A percentile compares a stretch with the other conserved stretches of the same genome.
phyloP scores from a whole-genome alignment of 2,329 filamentous ascomycete species.

The Aspergillus costaricaensis region DNA sequence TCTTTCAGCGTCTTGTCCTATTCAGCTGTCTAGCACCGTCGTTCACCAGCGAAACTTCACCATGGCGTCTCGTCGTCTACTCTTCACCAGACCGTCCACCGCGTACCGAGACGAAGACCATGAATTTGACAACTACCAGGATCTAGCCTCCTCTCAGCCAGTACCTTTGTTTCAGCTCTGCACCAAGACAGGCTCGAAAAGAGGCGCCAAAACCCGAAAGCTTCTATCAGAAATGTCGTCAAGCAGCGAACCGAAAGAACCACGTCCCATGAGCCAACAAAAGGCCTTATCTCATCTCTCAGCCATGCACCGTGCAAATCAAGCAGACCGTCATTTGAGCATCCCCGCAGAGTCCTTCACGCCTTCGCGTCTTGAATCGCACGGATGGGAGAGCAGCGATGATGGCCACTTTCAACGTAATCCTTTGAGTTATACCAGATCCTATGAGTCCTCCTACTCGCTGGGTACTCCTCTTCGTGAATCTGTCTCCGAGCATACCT shows the following conservation, averaged over 20 bases:
- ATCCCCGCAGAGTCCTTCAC: neutral
- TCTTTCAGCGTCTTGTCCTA: neutral
- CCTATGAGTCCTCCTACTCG: conserved; percentile 4
- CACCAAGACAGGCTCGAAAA: conserved; percentile 21
- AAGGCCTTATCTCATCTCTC: neutral
- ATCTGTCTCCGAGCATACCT: neutral
- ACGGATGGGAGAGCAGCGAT: conserved; percentile 12
- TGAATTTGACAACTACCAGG: conserved; percentile 24
- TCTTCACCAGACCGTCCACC: neutral
- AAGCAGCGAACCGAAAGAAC: neutral
- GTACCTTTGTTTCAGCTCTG: conserved; percentile 26
- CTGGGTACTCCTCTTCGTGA: neutral
- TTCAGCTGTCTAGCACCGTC: neutral
- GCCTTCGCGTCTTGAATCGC: conserved; percentile 3
- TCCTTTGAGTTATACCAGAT: conserved; percentile 19
- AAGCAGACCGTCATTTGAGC: conserved; percentile 4
- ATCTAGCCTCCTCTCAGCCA: conserved; percentile 27
- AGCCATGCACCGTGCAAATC: conserved; percentile 4
- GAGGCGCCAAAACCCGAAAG: conserved; percentile 23
- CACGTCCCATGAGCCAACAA: neutral
- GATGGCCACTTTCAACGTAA: conserved; percentile 15
- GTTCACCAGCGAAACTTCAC: neutral
- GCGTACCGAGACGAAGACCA: conserved; percentile 2
- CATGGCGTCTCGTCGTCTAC: conserved; percentile 11
- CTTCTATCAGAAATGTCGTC: conserved; percentile 14